Conservation (phyloP, 129 eudicot genomes). For the Oenanthe sinensis region DNA sequence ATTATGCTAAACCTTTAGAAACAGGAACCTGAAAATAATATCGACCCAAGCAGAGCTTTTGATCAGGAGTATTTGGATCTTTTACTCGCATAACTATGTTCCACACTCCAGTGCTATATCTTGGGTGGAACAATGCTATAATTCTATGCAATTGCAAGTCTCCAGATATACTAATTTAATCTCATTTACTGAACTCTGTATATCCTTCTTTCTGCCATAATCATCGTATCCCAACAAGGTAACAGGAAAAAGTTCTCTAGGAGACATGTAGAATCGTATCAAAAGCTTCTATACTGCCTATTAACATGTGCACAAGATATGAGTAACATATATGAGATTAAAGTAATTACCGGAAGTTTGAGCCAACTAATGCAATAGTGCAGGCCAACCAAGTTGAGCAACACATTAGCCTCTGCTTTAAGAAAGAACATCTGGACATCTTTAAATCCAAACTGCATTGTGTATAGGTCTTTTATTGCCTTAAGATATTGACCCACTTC, state of each 20-base stretch:
- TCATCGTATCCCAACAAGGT: background rate
- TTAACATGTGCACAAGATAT: background rate
- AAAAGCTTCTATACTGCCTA: background rate
- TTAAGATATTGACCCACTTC: conserved; percentile 70
- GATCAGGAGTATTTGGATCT: background rate
- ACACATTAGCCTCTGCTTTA: conserved; percentile 48
- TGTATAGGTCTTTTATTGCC: conserved; percentile 53
- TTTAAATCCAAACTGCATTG: conserved; percentile 63
- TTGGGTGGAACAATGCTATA: background rate
- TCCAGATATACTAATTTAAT: background rate
- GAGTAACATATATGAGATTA: background rate
- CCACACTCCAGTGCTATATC: background rate
- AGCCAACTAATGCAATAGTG: conserved; percentile 83
- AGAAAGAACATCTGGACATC: conserved; percentile 72
- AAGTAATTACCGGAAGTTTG: conserved; percentile 55
- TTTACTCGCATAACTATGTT: background rate
- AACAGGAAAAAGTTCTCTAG: background rate
- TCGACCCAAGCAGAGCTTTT: background rate
- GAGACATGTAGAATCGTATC: background rate
- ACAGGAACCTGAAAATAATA: background rate
- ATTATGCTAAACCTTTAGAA: background rate
- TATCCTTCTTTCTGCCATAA: background rate
- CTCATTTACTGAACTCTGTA: background rate
- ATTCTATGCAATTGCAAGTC: background rate
- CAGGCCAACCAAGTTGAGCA: conserved; percentile 81